These are phyloP conservation scores for Adiantum capillusveneris DNA, from an alignment of 75 land plant genomes.

Conservation along the genomic window DNA sequence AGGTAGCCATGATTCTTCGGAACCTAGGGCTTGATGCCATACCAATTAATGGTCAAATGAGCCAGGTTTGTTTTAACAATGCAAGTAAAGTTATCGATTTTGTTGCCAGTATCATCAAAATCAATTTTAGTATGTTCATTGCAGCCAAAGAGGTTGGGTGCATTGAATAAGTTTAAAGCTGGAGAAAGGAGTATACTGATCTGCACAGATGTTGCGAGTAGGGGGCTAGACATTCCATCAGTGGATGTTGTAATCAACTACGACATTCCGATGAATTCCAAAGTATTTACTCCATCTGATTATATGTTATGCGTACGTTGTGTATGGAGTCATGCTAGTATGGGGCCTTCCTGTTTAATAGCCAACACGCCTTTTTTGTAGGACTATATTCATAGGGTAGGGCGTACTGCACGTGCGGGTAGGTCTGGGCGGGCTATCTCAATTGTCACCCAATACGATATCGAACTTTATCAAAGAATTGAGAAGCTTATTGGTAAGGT, in stretches of 20 bases:
- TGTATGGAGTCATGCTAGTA: no score
- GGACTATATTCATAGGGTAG: slow-evolving; percentile 92
- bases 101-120: neutral
- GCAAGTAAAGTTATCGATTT: no score
- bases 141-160: slow-evolving; percentile 74
- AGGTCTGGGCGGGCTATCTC: slow-evolving; percentile 91
- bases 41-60: slow-evolving; percentile 94
- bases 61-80: slow-evolving; percentile 71
- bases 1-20: slow-evolving; percentile 64
- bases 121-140: neutral
- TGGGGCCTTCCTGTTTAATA: no score
- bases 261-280: slow-evolving; percentile 79
- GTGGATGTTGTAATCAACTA: slow-evolving; percentile 94
- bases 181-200: slow-evolving; percentile 85
- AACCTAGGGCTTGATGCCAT: slow-evolving; percentile 82
- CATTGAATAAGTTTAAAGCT: slow-evolving; percentile 76
- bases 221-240: slow-evolving; percentile 94
- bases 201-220: slow-evolving; percentile 97
- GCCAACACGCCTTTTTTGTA: slow-evolving; percentile 4
- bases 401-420: slow-evolving; percentile 96
- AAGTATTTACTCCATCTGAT: slow-evolving; percentile 31
- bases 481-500: slow-evolving; percentile 72
- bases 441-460: slow-evolving; percentile 82
- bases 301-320: no score
- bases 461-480: slow-evolving; percentile 70